Percentiles rank a stretch among this genome's conserved stretches.
These are phyloP conservation scores for Hypocrella siamensis DNA, from an alignment of 2,329 filamentous ascomycete genomes.

Conservation along the genomic window DNA sequence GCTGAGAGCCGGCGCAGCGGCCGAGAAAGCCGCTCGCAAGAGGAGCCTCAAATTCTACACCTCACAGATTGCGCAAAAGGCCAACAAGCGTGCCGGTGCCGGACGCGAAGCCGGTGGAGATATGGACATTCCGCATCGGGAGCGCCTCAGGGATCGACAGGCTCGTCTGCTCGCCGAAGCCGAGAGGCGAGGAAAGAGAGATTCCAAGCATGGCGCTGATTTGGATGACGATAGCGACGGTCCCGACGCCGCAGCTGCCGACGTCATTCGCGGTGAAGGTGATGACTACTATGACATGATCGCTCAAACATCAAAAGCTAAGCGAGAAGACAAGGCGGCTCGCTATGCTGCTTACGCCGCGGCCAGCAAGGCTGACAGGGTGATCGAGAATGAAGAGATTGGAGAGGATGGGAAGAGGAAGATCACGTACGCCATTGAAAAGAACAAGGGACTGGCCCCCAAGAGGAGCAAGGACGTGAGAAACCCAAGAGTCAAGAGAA, in stretches of 20 bases:
- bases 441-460: constrained; percentile 91
- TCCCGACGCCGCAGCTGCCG: constrained; percentile 41
- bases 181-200: constrained; percentile 60
- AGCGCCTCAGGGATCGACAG: constrained; percentile 74
- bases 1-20: constrained; percentile 62
- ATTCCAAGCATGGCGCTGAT: constrained; percentile 45
- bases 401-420: constrained; percentile 79
- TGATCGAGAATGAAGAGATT: constrained; percentile 51
- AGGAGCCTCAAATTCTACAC: constrained; percentile 96
- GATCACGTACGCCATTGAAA: constrained; percentile 86
- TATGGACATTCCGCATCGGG: constrained; percentile 71
- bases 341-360: constrained; percentile 37
- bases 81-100: constrained; percentile 64
- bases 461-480: constrained; percentile 85
- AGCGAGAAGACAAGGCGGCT: constrained; percentile 57
- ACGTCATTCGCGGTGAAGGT: constrained; percentile 39
- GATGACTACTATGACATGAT: constrained; percentile 87
- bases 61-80: constrained; percentile 89
- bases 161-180: constrained; percentile 79
- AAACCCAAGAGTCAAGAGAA: constrained; percentile 96
- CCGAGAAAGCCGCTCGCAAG: constrained; percentile 78
- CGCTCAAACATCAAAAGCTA: constrained; percentile 50
- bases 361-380: constrained; percentile 47
- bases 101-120: constrained; percentile 66
- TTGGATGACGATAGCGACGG: constrained; percentile 55